Evolutionary conservation across 805 yeast species (phyloP).

Genomic region (Debaryomyces castellii): DNA sequence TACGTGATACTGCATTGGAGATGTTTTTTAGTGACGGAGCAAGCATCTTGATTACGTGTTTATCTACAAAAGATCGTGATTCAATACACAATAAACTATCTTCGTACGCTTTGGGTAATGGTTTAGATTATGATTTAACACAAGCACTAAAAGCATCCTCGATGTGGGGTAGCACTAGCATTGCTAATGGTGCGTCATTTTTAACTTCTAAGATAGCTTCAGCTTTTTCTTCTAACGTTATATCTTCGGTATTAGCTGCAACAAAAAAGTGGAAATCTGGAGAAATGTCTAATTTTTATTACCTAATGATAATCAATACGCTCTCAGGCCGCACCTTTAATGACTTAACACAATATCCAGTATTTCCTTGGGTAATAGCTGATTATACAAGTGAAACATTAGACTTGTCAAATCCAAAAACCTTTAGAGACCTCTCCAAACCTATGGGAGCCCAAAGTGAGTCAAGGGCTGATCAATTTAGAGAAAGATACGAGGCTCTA

Average conservation of each 20-base stretch:
- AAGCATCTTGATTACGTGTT: conserved; percentile 66
- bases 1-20: conserved; percentile 81
- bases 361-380: conserved; percentile 88
- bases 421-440: conserved; percentile 73
- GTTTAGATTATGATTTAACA: conserved; percentile 54
- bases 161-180: conserved; percentile 35
- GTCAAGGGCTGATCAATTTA: conserved; percentile 59
- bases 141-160: conserved; percentile 54
- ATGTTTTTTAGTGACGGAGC: conserved; percentile 73
- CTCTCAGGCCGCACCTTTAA: conserved; percentile 87
- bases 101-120: conserved; percentile 47
- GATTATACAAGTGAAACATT: conserved; percentile 72
- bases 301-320: conserved; percentile 76
- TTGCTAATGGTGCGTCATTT: conserved; percentile 32
- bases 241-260: conserved; percentile 37
- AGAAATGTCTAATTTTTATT: conserved; percentile 78
- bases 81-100: conserved; percentile 49
- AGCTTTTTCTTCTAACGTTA: conserved; percentile 35
- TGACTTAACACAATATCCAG: conserved; percentile 87
- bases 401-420: conserved; percentile 60
- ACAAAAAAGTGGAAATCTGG: conserved; percentile 77
- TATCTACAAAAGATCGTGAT: conserved; percentile 55
- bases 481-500: conserved; percentile 71
- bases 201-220: conserved; percentile 30
- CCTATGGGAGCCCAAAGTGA: conserved; percentile 89